Evolutionary conservation across 1,139 yeast genomes (phyloP).

Genomic region (Komagataea norvegica): DNA sequence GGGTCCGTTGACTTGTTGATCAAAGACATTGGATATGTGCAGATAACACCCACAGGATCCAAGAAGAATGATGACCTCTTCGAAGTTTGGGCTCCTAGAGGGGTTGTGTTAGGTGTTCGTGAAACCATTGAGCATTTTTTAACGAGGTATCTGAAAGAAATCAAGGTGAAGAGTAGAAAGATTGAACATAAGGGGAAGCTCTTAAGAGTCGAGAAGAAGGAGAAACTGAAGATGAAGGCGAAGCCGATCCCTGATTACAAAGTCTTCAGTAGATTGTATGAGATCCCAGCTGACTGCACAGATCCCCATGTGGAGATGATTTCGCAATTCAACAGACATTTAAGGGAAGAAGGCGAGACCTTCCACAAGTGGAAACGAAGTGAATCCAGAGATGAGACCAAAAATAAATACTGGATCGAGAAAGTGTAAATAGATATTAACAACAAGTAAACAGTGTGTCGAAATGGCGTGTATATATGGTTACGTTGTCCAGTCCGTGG

Average conservation of each 20-base stretch:
- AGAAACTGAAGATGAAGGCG: conserved; percentile 15
- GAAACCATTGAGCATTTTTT: conserved; percentile 34
- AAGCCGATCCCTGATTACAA: conserved; percentile 22
- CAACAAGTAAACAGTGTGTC: not conserved
- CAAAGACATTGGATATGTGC: conserved; percentile 63
- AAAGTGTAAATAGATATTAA: conserved; percentile 14
- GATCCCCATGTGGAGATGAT: conserved; percentile 21
- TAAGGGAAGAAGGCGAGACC: conserved; percentile 14
- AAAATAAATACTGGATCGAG: conserved; percentile 24
- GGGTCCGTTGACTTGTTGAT: conserved; percentile 68
- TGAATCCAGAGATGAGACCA: conserved; percentile 14
- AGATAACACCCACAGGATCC: conserved; percentile 61
- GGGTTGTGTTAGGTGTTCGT: conserved; percentile 39
- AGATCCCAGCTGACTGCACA: conserved; percentile 20
- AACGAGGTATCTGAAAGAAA: conserved; percentile 21
- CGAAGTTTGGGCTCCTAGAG: conserved; percentile 46
- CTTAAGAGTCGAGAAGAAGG: conserved; percentile 10
- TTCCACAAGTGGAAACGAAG: conserved; percentile 10
- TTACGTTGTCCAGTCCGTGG: not conserved
- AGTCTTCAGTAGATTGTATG: conserved; percentile 22
- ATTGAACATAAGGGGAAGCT: conserved; percentile 10
- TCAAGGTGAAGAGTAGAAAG: conserved; percentile 6
- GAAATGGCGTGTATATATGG: not conserved
- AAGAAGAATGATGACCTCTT: conserved; percentile 35
- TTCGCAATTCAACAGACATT: conserved; percentile 16